Percentiles rank a stretch among this genome's conserved stretches.
Conservation (phyloP, 441 rosid genomes). For the Erodium moschatum region DNA sequence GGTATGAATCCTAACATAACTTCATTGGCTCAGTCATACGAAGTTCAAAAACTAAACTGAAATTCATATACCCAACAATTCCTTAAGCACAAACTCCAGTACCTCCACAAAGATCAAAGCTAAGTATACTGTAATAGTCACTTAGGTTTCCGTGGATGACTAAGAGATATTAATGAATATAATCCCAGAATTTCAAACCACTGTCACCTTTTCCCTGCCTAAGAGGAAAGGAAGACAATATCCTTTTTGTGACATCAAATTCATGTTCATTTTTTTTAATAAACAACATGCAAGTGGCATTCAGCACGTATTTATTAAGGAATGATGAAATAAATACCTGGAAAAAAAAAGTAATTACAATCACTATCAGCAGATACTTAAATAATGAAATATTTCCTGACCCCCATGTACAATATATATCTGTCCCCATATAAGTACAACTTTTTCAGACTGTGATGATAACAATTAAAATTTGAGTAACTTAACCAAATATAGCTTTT, state of each 20-base stretch:
- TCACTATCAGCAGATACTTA: not conserved
- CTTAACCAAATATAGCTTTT: not conserved
- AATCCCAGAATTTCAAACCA: not conserved
- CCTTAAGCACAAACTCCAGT: not conserved
- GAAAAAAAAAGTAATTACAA: not conserved
- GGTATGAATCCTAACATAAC: not conserved
- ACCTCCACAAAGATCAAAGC: not conserved
- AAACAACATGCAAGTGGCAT: not conserved
- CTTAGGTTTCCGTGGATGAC: not conserved
- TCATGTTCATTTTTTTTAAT: not conserved
- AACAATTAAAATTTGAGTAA: not conserved
- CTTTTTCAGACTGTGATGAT: not conserved
- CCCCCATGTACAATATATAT: not conserved
- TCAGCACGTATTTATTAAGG: not conserved
- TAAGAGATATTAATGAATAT: not conserved
- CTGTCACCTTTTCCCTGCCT: not conserved
- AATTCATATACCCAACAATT: not conserved
- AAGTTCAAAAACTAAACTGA: not conserved
- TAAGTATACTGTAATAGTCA: not conserved
- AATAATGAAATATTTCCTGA: not conserved
- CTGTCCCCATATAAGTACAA: not conserved
- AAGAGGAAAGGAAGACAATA: not conserved
- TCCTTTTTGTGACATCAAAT: not conserved
- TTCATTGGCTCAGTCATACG: not conserved
- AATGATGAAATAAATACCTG: not conserved